phyloP scores from a whole-genome alignment of 2,329 filamentous ascomycete species.

The Fusarium fracticaudum region DNA sequence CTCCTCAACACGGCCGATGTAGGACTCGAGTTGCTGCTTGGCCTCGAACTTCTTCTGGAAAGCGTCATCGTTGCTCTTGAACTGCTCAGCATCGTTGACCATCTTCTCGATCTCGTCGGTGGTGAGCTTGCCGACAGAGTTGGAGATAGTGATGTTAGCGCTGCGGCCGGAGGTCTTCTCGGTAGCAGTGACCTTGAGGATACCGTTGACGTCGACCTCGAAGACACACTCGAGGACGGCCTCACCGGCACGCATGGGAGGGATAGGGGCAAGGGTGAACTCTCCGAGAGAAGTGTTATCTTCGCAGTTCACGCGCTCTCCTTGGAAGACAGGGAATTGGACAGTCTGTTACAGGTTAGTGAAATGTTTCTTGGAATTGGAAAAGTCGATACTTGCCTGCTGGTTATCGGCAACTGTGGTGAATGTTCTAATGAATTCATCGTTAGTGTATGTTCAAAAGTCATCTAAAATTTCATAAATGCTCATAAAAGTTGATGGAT shows the following conservation, averaged over 20 bases:
- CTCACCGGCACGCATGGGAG: conserved; percentile 93
- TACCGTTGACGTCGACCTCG: conserved; percentile 99
- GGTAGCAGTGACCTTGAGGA: conserved; percentile 98
- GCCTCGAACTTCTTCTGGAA: conserved; percentile 99
- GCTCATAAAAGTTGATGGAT: background rate
- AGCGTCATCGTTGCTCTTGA: conserved; percentile 97
- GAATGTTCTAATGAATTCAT: conserved; percentile 66
- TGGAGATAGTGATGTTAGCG: conserved; percentile 99
- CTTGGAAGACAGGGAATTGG: conserved; percentile 89
- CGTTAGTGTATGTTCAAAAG: background rate
- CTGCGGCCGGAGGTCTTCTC: conserved; percentile 98
- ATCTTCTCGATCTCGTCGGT: conserved; percentile 96
- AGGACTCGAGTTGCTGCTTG: conserved; percentile 98
- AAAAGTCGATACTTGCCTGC: conserved; percentile 49
- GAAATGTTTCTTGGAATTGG: background rate
- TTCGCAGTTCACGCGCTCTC: conserved; percentile 97
- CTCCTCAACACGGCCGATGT: conserved; percentile 98
- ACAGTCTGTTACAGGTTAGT: conserved; percentile 35
- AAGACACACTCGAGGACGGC: conserved; percentile 97
- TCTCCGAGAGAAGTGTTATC: conserved; percentile 98
- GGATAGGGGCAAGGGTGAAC: conserved; percentile 90
- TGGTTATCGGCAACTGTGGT: conserved; percentile 84
- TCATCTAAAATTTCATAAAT: background rate
- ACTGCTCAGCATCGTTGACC: conserved; percentile 97
- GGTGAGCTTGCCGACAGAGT: conserved; percentile 98